A percentile compares a stretch with the other conserved stretches of the same genome.
Conservation (phyloP, 2,329 filamentous ascomycete species). For the Ophiosphaerella herpotricha region DNA sequence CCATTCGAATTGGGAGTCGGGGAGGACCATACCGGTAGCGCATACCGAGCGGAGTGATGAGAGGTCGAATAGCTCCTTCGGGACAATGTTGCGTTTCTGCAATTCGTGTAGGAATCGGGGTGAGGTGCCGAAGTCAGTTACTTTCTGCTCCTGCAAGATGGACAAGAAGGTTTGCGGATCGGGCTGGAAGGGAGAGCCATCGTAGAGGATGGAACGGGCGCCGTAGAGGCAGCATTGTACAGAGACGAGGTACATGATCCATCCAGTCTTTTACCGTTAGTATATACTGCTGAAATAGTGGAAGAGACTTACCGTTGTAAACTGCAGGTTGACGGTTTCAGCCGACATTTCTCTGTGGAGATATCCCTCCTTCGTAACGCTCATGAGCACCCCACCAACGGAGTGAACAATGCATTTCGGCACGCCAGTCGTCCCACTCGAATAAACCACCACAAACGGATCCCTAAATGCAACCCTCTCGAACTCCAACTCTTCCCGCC, state of each 20-base stretch:
- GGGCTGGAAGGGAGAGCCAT: conserved; percentile 79
- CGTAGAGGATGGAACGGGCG: conserved; percentile 71
- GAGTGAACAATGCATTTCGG: conserved; percentile 88
- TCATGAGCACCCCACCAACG: conserved; percentile 67
- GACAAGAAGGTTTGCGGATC: conserved; percentile 66
- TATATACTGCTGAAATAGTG: neutral
- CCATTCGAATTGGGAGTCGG: conserved; percentile 79
- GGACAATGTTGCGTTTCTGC: conserved; percentile 65
- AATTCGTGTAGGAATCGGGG: conserved; percentile 78
- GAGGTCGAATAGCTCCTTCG: conserved; percentile 66
- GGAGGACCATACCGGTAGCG: conserved; percentile 81
- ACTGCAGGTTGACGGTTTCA: conserved; percentile 58
- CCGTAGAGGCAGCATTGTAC: conserved; percentile 65
- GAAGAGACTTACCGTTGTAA: conserved; percentile 54
- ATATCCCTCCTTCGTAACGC: conserved; percentile 62
- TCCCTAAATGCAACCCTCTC: conserved; percentile 70
- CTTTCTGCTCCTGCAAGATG: conserved; percentile 65
- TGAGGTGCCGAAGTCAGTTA: conserved; percentile 75
- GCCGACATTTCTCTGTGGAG: conserved; percentile 56
- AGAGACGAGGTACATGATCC: conserved; percentile 83
- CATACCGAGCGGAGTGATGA: conserved; percentile 65
- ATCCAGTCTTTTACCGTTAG: conserved; percentile 48
- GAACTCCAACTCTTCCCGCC: conserved; percentile 55
- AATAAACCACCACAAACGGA: conserved; percentile 77
- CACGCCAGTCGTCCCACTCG: conserved; percentile 78